These are phyloP conservation scores for Ganoderma boninense DNA, from an alignment of 1,284 basidiomycete genomes.

Conservation along the genomic window DNA sequence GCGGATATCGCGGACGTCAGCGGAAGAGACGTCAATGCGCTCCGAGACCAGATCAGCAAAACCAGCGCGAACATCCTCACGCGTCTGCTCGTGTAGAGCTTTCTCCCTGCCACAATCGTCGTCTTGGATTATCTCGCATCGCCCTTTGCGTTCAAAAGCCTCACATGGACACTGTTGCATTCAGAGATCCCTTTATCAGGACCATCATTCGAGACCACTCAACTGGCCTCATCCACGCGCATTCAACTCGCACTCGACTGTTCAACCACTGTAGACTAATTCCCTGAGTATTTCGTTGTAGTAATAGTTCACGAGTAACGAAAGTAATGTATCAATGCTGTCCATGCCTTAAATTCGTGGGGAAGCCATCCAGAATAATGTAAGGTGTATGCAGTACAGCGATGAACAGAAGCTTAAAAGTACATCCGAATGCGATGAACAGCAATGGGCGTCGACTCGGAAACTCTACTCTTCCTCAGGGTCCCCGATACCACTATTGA, in stretches of 20 bases:
- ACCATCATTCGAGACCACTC: constrained; percentile 42
- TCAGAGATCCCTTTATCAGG: constrained; percentile 25
- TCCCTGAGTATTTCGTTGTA: constrained; percentile 30
- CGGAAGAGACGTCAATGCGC: constrained; percentile 81
- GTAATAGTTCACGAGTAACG: constrained; percentile 21
- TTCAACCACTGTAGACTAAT: constrained; percentile 33
- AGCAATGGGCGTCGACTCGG: not conserved
- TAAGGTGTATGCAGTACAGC: constrained; percentile 4
- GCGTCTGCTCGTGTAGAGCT: constrained; percentile 76
- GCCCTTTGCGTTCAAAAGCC: constrained; percentile 36
- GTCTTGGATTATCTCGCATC: not conserved
- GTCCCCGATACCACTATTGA: constrained; percentile 88
- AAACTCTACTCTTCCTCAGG: constrained; percentile 82
- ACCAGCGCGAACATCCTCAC: constrained; percentile 91
- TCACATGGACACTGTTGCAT: constrained; percentile 38
- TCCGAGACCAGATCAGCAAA: constrained; percentile 85
- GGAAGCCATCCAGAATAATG: constrained; percentile 15
- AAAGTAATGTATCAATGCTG: constrained; percentile 23
- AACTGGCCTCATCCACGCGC: constrained; percentile 44
- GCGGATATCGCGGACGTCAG: constrained; percentile 95
- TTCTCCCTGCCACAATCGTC: not conserved
- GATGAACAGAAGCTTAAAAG: constrained; percentile 9
- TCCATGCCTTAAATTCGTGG: constrained; percentile 7
- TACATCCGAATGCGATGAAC: constrained; percentile 9
- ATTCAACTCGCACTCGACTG: constrained; percentile 43